Percentiles rank a stretch among this genome's conserved stretches.
Conservation (phyloP, 179 eudicot genomes). For the Gypsophila paniculata region DNA sequence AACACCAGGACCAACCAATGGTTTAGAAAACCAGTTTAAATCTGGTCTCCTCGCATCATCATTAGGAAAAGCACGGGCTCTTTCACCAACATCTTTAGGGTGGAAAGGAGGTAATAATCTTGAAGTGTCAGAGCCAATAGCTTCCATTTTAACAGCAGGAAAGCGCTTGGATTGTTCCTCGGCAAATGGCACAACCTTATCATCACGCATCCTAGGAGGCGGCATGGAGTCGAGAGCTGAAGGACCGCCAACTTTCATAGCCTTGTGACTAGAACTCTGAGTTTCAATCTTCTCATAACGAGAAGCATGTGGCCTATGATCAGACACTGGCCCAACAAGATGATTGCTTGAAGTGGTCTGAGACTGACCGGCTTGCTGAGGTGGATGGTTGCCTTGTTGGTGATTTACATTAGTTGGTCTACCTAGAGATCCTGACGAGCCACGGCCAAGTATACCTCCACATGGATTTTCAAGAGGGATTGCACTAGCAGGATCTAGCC, state of each 20-base stretch:
- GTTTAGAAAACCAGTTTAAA: constrained; percentile 37
- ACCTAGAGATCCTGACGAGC: constrained; percentile 34
- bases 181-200: constrained; percentile 36
- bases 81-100: constrained; percentile 39
- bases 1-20: constrained; percentile 54
- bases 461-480: constrained; percentile 28
- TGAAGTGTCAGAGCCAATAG: constrained; percentile 38
- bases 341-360: constrained; percentile 35
- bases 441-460: constrained; percentile 34
- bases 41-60: constrained; percentile 37
- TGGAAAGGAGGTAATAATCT: constrained; percentile 49
- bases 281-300: constrained; percentile 38
- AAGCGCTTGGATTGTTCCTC: constrained; percentile 45
- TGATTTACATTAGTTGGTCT: constrained; percentile 41
- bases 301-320: constrained; percentile 33
- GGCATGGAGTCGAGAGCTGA: constrained; percentile 34
- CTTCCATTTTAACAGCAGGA: constrained; percentile 28
- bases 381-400: constrained; percentile 36
- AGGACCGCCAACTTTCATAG: constrained; percentile 32
- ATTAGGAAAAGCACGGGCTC: constrained; percentile 38
- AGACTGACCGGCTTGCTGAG: constrained; percentile 30
- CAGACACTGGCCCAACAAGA: constrained; percentile 29
- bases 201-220: constrained; percentile 45
- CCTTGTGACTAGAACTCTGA: constrained; percentile 37
- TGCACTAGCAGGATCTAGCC: constrained; percentile 26